Conservation (phyloP, 2,329 filamentous ascomycete species). For the Aureobasidium sp. region DNA sequence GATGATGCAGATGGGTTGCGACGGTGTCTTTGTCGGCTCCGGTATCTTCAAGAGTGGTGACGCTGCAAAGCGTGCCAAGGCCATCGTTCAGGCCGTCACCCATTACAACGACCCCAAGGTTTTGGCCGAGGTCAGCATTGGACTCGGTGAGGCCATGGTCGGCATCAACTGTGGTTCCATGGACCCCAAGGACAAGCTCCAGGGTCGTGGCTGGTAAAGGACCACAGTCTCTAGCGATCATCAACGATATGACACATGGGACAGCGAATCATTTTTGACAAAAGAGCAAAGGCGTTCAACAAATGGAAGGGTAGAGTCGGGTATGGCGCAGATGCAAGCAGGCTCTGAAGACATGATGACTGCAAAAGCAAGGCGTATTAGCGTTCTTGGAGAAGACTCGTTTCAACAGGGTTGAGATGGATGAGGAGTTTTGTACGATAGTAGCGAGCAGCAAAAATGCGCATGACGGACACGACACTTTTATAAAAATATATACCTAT, state of each 20-base stretch:
- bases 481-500: not conserved
- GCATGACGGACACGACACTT: not conserved
- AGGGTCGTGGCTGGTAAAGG: constrained; percentile 71
- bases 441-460: not conserved
- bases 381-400: constrained; percentile 1
- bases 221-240: not conserved
- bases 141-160: constrained; percentile 95
- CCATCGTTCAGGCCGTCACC: constrained; percentile 89
- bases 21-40: constrained; percentile 93
- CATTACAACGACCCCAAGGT: constrained; percentile 81
- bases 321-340: not conserved
- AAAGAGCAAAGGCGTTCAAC: constrained; percentile 3
- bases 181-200: constrained; percentile 71
- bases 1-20: constrained; percentile 98
- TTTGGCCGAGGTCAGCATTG: constrained; percentile 76
- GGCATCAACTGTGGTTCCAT: constrained; percentile 81
- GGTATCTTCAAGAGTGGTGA: constrained; percentile 98
- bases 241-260: not conserved
- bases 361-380: constrained; percentile 10
- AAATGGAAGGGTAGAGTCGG: not conserved
- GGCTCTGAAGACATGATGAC: not conserved
- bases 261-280: not conserved
- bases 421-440: not conserved
- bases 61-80: constrained; percentile 79
- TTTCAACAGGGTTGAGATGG: not conserved